Evolutionary conservation across 169 alveolate genomes (phyloP).

Genomic region (Plasmodium chabaudi): DNA sequence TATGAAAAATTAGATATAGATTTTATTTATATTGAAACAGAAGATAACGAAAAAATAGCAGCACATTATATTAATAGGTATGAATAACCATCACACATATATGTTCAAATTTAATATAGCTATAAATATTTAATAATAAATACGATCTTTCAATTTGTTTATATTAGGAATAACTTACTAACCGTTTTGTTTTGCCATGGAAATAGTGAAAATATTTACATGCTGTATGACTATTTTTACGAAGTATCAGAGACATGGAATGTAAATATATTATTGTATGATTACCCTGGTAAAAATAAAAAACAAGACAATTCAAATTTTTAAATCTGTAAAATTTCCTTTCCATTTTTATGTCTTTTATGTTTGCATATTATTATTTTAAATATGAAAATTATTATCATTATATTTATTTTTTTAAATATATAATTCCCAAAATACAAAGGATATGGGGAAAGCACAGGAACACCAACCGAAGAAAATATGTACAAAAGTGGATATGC

Average conservation of each 20-base stretch:
- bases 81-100: not conserved
- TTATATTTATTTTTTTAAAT: conserved; percentile 16
- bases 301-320: not conserved
- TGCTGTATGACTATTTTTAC: conserved; percentile 68
- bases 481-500: conserved; percentile 71
- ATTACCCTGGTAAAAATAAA: conserved; percentile 62
- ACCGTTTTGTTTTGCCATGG: conserved; percentile 73
- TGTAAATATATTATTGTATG: conserved; percentile 63
- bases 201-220: conserved; percentile 70
- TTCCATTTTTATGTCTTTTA: not conserved
- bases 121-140: conserved; percentile 2
- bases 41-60: conserved; percentile 51
- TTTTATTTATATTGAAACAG: conserved; percentile 63
- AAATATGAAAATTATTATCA: too few species aligned
- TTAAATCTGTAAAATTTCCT: not conserved
- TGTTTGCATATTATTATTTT: not conserved
- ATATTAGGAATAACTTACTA: conserved; percentile 51
- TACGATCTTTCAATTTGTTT: conserved; percentile 3
- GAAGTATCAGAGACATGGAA: conserved; percentile 69
- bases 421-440: conserved; percentile 17
- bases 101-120: not conserved
- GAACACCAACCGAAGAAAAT: conserved; percentile 50
- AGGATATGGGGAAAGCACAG: conserved; percentile 77
- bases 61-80: conserved; percentile 74
- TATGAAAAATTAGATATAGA: conserved; percentile 67